Percentiles rank a stretch among this genome's conserved stretches.
phyloP scores from a whole-genome alignment of 2,329 filamentous ascomycete genomes.

The Trichoderma koningii region DNA sequence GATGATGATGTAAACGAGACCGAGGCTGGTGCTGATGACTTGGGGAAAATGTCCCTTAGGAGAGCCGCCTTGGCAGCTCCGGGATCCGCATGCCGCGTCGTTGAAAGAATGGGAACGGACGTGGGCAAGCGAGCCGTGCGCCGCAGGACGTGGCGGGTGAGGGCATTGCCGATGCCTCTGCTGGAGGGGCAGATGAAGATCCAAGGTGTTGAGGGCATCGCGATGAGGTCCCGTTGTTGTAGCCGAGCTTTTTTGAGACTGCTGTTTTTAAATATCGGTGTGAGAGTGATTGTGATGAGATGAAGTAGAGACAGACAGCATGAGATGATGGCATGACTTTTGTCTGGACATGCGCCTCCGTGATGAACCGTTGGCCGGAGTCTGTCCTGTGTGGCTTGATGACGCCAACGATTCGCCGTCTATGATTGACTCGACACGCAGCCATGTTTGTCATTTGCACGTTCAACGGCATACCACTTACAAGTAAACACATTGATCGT shows the following conservation, averaged over 20 bases:
- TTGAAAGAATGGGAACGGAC: conserved; percentile 51
- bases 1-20: background rate
- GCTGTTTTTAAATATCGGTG: too few species aligned
- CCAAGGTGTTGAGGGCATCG: conserved; percentile 51
- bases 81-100: conserved; percentile 44
- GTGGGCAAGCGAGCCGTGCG: conserved; percentile 46
- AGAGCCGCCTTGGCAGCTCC: conserved; percentile 41
- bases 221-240: too few species aligned
- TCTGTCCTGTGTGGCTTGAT: background rate
- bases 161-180: conserved; percentile 52
- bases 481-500: too few species aligned
- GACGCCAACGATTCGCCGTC: conserved; percentile 9
- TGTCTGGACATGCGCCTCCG: background rate
- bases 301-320: background rate
- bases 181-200: conserved; percentile 51
- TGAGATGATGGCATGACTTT: background rate
- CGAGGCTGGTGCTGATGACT: background rate
- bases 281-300: background rate
- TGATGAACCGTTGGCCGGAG: background rate
- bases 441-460: too few species aligned
- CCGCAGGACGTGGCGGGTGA: conserved; percentile 51
- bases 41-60: conserved; percentile 35
- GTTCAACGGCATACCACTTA: too few species aligned
- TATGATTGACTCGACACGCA: too few species aligned
- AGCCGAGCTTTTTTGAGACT: too few species aligned